Evolutionary conservation across 768 basidiomycete genomes (phyloP), one percentile per base, ranked within the genome.

Genomic region (Cystobasidium onofrii): DNA sequence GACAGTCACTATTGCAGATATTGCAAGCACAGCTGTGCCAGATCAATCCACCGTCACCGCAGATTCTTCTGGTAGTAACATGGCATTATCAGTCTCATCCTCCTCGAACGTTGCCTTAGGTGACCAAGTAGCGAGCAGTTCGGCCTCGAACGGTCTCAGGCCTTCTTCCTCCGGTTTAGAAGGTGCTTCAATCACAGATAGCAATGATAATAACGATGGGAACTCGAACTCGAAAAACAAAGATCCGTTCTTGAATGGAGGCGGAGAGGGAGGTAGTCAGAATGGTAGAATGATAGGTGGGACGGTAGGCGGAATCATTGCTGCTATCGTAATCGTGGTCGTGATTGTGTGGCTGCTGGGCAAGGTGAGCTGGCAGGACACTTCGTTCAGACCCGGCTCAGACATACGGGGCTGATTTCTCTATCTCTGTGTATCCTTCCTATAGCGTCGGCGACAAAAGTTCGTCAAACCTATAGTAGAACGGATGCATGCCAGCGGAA

Each of bases 371-470:
- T 46, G 12, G 20, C 50, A 44, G 20, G 7, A 34, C 12, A 36
- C 15, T 20, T 23, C 44, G 10, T 9, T 55, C 18, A n/a, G n/a
- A n/a, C n/a, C n/a, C n/a, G n/a, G n/a, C n/a, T n/a, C n/a, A n/a
- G n/a, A n/a, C n/a, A n/a, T n/a, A n/a, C n/a, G n/a, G n/a, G n/a
- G n/a, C 17, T 27, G 33, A 20, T 25, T 27, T 63, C 61, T n/a
- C n/a, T n/a, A 4, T 33, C 10, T 27, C 61, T 27, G 61, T 9
- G 10, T 54, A 7, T 54, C 4, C 27, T 29, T 54, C 34, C 34
- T 71, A 18, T 39, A 71, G 69, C 69, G 69, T 52, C 69, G 69
- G 23, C 7, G 69, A n/a, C n/a, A 60, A 12, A 71, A 71, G 69
- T 71, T 71, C 36, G 69, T 71, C 31, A 23, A 36, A 31, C 69